Conservation (phyloP, 768 basidiomycete genomes). For the Asterophora lycoperdoides region DNA sequence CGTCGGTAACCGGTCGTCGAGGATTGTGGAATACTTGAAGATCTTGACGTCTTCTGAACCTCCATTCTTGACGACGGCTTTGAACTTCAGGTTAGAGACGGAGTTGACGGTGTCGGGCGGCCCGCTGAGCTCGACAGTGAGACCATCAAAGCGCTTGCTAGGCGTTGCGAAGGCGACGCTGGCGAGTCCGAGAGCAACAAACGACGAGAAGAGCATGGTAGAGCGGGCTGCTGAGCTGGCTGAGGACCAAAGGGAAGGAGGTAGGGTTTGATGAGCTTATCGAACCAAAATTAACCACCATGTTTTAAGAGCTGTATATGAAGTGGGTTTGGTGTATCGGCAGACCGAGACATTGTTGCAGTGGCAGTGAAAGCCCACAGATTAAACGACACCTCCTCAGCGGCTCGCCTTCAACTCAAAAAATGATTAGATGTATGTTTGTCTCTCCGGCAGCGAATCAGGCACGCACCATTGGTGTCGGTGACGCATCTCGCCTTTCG, state of each 20-base stretch:
- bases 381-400: neutral
- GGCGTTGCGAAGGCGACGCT: constrained; percentile 28
- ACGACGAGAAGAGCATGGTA: constrained; percentile 26
- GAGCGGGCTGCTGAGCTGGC: neutral
- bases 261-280: too few species aligned
- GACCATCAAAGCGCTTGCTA: constrained; percentile 26
- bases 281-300: too few species aligned
- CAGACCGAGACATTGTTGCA: neutral
- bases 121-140: constrained; percentile 28
- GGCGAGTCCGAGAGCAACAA: constrained; percentile 27
- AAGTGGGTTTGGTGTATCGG: neutral
- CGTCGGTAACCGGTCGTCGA: constrained; percentile 39
- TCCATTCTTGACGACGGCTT: constrained; percentile 38
- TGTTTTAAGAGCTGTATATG: neutral
- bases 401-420: neutral
- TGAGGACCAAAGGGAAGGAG: too few species aligned
- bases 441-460: neutral
- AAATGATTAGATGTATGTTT: neutral
- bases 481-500: neutral
- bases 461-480: too few species aligned
- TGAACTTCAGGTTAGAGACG: constrained; percentile 36
- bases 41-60: constrained; percentile 37
- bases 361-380: neutral
- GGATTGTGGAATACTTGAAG: constrained; percentile 44
- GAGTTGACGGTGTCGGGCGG: constrained; percentile 30